Conservation (phyloP, 805 yeast genomes). For the Candida bentonensis region DNA sequence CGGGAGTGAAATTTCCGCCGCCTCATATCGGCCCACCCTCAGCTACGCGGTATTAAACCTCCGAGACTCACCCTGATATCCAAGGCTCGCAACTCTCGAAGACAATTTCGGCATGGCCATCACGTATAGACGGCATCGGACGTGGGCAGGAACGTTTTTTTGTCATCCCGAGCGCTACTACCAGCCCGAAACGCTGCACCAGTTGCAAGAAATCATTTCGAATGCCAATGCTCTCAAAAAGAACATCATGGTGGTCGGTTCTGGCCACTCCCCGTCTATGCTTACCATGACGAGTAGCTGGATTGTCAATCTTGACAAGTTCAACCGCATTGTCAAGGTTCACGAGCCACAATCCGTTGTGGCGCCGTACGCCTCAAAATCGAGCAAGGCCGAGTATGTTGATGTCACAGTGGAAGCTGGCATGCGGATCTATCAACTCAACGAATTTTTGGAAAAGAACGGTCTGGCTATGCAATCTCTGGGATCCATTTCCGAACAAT, state of each 20-base stretch:
- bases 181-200: slow-evolving; percentile 62
- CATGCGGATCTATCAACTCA: slow-evolving; percentile 59
- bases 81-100: too few species aligned
- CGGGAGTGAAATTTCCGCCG: too few species aligned
- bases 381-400: slow-evolving; percentile 49
- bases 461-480: slow-evolving; percentile 77
- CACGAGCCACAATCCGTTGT: neutral
- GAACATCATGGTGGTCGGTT: slow-evolving; percentile 74
- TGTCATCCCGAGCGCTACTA: slow-evolving; percentile 66
- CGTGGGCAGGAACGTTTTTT: slow-evolving; percentile 87
- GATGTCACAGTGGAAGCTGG: slow-evolving; percentile 97
- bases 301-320: slow-evolving; percentile 74
- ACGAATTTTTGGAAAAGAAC: slow-evolving; percentile 44
- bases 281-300: slow-evolving; percentile 79
- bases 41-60: too few species aligned
- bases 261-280: slow-evolving; percentile 92
- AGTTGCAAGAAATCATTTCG: slow-evolving; percentile 51
- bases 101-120: neutral
- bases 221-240: slow-evolving; percentile 45
- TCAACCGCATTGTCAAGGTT: slow-evolving; percentile 39
- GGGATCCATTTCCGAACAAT: slow-evolving; percentile 89
- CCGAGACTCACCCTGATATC: too few species aligned
- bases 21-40: too few species aligned
- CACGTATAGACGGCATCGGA: slow-evolving; percentile 28
- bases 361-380: slow-evolving; percentile 14